Base-by-base conservation (phyloP, 2,329 filamentous ascomycete species). In the Chrysosporium keratinophilum region DNA sequence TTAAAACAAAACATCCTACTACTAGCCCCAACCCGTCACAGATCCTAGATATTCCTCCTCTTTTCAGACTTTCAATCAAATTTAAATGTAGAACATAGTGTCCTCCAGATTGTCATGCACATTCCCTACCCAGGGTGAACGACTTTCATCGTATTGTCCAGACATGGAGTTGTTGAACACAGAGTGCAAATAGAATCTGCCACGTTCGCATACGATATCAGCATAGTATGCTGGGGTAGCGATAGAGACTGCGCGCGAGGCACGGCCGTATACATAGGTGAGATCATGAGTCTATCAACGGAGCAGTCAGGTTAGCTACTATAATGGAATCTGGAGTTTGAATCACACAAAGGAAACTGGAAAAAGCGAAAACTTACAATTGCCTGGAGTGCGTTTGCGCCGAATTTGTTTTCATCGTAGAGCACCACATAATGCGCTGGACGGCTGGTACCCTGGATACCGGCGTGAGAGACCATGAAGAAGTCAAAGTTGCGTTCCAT, bases 221-320 rank as follows among this genome's bases (percentile, higher is more conserved):
- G 90, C 89, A 63, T 95, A 95, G 73, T 95, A 95, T 0, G 88
- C 89, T 0, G 89, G 87, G 0, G 89, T 88, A 61, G 86, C 91
- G 60, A 95, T 82, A 62, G 85, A 88, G 49, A 95, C 88, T 0
- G 88, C 84, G 66, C 88, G 89, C 14, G 88, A 91, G 0, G 89
- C 88, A 1, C 89, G 81, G 7, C 87, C 87, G 63, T 85, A 95
- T 0, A 88, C 73, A 66, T 94, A 91, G 67, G 87, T 93, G 64
- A 94, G 75, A 50, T 86, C 34, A 31, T 56, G 45, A 14, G 56
- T 58, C 56, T 58, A n/a, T 35, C 7, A 28, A 4, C 7, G 23
- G 23, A 28, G 23, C 23, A 28, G 20, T 12, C 14, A 23, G n/a
- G 14, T 80, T 63, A 88, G 84, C 0, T 87, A 94, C 31, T 28